Percentiles rank a stretch among this genome's conserved stretches.
These are phyloP conservation scores for Luzula sylvatica DNA, from an alignment of 176 grass and related monocot species.

Conservation along the genomic window DNA sequence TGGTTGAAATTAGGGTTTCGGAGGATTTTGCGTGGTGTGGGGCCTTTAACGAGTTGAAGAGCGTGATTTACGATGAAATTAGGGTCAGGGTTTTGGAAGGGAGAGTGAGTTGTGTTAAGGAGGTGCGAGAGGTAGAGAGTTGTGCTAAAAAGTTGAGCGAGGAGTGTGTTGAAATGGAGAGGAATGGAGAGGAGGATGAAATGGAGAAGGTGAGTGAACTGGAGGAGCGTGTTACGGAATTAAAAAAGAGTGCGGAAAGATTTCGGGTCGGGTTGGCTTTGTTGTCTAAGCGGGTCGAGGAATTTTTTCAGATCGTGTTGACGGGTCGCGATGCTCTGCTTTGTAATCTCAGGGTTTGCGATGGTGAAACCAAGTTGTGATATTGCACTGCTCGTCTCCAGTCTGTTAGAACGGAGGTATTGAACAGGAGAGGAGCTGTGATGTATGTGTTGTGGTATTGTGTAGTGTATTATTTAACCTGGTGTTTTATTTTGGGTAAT, in stretches of 20 bases:
- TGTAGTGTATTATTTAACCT: neutral
- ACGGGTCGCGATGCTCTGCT: conserved; percentile 71
- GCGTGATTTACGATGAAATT: conserved; percentile 35
- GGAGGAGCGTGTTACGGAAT: conserved; percentile 32
- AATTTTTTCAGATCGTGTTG: conserved; percentile 78
- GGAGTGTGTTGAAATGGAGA: conserved; percentile 22
- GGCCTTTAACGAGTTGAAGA: conserved; percentile 45
- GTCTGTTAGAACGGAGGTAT: conserved; percentile 19
- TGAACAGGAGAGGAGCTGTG: neutral
- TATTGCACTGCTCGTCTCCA: neutral
- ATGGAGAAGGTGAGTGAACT: conserved; percentile 1
- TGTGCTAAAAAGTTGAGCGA: conserved; percentile 35
- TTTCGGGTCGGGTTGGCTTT: conserved; percentile 37
- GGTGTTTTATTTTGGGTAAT: too few species aligned
- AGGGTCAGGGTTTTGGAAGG: conserved; percentile 17
- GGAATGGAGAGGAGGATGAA: conserved; percentile 1
- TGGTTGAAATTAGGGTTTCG: conserved; percentile 47
- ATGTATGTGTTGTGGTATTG: neutral
- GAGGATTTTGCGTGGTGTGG: conserved; percentile 66
- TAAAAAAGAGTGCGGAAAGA: conserved; percentile 20
- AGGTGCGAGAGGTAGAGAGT: conserved; percentile 49
- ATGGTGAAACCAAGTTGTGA: conserved; percentile 24
- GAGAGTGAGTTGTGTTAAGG: conserved; percentile 35
- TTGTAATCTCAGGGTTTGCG: conserved; percentile 58
- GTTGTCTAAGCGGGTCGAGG: conserved; percentile 40